phyloP scores from a whole-genome alignment of 2,329 filamentous ascomycete genomes.

The Neobulgaria alba region DNA sequence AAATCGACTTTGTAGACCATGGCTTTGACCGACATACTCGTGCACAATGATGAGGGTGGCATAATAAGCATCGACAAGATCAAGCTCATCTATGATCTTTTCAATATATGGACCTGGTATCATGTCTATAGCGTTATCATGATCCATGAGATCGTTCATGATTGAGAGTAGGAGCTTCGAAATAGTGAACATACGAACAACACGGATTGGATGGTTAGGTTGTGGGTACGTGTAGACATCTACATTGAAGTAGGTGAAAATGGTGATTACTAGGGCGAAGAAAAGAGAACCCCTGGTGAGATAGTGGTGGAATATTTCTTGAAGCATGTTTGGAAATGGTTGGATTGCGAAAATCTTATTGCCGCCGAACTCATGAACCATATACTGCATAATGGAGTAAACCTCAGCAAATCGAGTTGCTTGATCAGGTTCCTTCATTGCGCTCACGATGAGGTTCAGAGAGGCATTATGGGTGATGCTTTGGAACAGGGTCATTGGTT shows the following conservation, averaged over 20 bases:
- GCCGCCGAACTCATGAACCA: background rate
- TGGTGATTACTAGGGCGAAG: constrained; percentile 39
- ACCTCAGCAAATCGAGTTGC: background rate
- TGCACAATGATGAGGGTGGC: constrained; percentile 42
- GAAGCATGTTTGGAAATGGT: constrained; percentile 31
- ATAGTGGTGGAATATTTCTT: constrained; percentile 36
- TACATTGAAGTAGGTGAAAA: constrained; percentile 27
- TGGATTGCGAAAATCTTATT: constrained; percentile 9
- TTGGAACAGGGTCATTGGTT: background rate
- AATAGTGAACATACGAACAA: constrained; percentile 43
- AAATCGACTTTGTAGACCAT: constrained; percentile 40
- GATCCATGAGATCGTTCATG: background rate
- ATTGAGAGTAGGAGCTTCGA: constrained; percentile 37
- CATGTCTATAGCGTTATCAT: background rate
- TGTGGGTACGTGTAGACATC: constrained; percentile 43
- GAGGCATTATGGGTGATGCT: background rate
- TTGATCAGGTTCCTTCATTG: background rate
- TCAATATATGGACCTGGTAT: background rate
- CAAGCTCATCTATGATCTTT: constrained; percentile 34
- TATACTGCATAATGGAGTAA: background rate
- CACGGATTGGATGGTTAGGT: constrained; percentile 41
- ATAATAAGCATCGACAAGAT: constrained; percentile 46
- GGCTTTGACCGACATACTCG: constrained; percentile 34
- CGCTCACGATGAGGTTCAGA: background rate
- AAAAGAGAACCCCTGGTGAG: constrained; percentile 38